A percentile compares a stretch with the other conserved stretches of the same genome.
phyloP scores from a whole-genome alignment of 345 rosid genomes.

The Zanthoxylum bungeanum region DNA sequence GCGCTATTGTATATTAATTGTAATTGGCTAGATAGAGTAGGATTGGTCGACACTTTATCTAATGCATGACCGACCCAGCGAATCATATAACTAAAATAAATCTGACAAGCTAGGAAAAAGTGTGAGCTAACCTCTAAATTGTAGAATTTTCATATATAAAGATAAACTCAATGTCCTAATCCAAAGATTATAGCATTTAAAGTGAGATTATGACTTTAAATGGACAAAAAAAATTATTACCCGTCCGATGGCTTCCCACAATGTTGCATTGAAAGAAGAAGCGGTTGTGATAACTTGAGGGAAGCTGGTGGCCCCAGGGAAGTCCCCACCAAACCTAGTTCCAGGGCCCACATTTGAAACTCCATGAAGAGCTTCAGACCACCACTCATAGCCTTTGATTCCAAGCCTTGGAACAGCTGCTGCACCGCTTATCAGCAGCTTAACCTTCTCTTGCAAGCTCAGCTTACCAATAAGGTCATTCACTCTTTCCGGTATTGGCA shows the following conservation, averaged over 20 bases:
- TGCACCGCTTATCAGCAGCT: constrained; percentile 64
- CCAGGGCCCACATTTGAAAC: constrained; percentile 84
- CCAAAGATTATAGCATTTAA: neutral
- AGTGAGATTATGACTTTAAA: neutral
- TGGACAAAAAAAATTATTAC: constrained; percentile 23
- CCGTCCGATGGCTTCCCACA: constrained; percentile 91
- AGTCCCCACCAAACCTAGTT: constrained; percentile 53
- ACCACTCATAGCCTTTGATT: constrained; percentile 85
- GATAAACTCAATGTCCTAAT: neutral
- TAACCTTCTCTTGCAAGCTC: constrained; percentile 69
- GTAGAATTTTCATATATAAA: neutral
- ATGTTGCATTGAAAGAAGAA: constrained; percentile 74
- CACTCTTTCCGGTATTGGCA: constrained; percentile 54
- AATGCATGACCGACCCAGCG: constrained; percentile 7
- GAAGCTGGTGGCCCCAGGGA: constrained; percentile 83
- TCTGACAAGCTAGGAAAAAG: constrained; percentile 4
- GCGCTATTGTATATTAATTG: neutral
- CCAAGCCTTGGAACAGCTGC: constrained; percentile 71
- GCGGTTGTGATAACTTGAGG: constrained; percentile 90
- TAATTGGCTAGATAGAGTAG: neutral
- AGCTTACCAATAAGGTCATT: constrained; percentile 60
- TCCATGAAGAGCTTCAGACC: constrained; percentile 97
- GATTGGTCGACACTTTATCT: neutral
- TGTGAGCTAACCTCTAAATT: neutral
- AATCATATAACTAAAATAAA: neutral